A percentile compares a stretch with the other conserved stretches of the same genome.
phyloP scores from a whole-genome alignment of 2,329 filamentous ascomycete genomes.

The Ophiostoma himal-ulmi region DNA sequence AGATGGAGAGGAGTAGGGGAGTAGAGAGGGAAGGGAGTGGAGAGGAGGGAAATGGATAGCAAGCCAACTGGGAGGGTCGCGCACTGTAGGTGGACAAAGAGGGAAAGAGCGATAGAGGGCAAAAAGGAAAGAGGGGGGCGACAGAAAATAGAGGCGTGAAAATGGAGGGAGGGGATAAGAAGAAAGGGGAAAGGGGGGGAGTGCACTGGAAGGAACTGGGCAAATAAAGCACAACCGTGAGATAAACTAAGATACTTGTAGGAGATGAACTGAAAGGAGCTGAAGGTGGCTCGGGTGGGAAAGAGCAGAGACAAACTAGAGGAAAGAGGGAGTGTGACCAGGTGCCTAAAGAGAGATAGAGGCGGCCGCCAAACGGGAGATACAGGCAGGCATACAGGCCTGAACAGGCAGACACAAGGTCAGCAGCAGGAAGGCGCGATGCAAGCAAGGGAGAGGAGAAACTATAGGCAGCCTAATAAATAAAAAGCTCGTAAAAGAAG shows the following conservation, averaged over 20 bases:
- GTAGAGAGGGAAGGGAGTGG: conserved; percentile 4
- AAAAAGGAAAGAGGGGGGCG: conserved; percentile 1
- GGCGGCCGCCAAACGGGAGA: neutral
- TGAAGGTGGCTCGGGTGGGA: neutral
- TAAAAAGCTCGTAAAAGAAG: neutral
- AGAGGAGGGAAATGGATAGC: neutral
- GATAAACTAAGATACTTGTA: neutral
- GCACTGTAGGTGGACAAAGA: conserved; percentile 12
- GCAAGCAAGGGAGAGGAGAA: conserved; percentile 8
- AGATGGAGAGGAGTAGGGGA: neutral
- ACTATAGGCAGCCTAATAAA: neutral
- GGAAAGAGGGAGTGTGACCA: conserved; percentile 10
- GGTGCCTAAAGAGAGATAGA: neutral
- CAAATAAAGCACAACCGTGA: neutral
- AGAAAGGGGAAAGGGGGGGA: neutral
- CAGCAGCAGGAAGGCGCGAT: conserved; percentile 1
- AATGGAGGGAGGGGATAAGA: neutral
- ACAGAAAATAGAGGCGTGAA: neutral
- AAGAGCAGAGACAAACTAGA: neutral
- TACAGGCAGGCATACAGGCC: neutral
- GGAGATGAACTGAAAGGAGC: neutral
- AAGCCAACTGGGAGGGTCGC: neutral
- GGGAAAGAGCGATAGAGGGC: conserved; percentile 5
- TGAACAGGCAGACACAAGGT: neutral
- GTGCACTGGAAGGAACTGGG: neutral